Evolutionary conservation across 2,329 filamentous ascomycete genomes (phyloP).

Genomic region (Cylindrodendrum hubeiense): DNA sequence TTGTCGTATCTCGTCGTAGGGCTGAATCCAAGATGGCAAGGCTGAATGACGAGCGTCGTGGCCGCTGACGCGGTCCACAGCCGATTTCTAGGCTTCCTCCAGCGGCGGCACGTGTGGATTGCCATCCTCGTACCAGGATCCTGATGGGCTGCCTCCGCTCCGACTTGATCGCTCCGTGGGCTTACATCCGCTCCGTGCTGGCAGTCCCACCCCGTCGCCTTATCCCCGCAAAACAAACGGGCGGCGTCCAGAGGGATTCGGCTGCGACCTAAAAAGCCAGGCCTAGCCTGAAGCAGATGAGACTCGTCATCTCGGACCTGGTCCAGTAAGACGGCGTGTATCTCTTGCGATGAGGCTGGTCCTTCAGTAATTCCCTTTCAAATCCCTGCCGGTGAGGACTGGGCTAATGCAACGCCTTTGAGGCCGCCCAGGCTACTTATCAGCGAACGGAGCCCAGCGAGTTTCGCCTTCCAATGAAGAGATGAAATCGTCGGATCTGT

Average conservation of each 20-base stretch:
- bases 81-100: constrained; percentile 1
- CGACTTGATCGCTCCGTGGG: neutral
- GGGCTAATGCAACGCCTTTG: neutral
- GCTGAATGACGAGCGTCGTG: constrained; percentile 31
- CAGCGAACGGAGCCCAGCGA: no score
- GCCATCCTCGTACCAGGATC: neutral
- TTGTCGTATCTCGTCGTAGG: constrained; percentile 13
- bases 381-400: no score
- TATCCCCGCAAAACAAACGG: constrained; percentile 6
- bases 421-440: neutral
- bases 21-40: constrained; percentile 28
- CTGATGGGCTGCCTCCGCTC: constrained; percentile 19
- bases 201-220: no score
- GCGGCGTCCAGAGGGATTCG: neutral
- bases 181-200: neutral
- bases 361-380: neutral
- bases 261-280: neutral
- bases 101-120: constrained; percentile 9
- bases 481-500: neutral
- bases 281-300: neutral
- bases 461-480: neutral
- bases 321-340: neutral
- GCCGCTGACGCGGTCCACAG: constrained; percentile 32
- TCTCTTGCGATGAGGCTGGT: neutral
- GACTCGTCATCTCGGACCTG: constrained; percentile 4